Base-by-base conservation (phyloP, 805 yeast genomes). In the Kockiozyma suomiensis region DNA sequence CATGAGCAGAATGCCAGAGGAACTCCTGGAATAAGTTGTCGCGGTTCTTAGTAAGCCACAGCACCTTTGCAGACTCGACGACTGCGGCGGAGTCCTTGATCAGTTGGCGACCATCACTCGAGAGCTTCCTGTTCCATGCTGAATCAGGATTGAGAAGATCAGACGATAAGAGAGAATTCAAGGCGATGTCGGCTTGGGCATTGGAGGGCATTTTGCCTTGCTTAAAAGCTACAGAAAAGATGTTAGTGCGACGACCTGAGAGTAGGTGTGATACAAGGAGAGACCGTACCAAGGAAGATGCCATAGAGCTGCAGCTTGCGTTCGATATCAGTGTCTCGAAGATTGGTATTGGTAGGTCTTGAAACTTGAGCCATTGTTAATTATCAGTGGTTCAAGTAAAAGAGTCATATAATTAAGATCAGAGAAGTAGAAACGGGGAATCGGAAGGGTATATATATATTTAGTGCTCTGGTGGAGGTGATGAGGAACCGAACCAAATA, bases 121-220 rank as follows among this genome's bases (percentile, higher is more conserved):
- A 64, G 13, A 64, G 52, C 33, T 52, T 41, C 30, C 19, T 49
- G 50, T 49, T 38, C 47, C 52, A 45, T 5, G 41, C 10, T 17
- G 65, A 51, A 10, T 19, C 19, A 3, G 60, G 30, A 35, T 56
- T 38, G 21, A 64, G 21, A 17, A 53, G 23, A 15, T 50, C 56
- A 15, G 62, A 43, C 12, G 43, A 28, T 15, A 58, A 38, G 12
- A 63, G 41, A 13, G 67, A 63, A 21, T 43, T 53, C 21, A 64
- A 21, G n/a, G 67, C 65, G 32, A 58, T 52, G 40, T 64, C 63
- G n/a, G 59, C 47, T 38, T 64, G 67, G 23, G 56, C 51, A 52
- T 65, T 65, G 37, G 58, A 42, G 2, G 68, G 68, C 60, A 65
- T 56, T 52, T 65, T 65, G 41, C 68, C 68, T 8, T 42, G 5